These are phyloP conservation scores for Myxozyma melibiosi DNA, from an alignment of 805 yeast genomes.

Conservation along the genomic window DNA sequence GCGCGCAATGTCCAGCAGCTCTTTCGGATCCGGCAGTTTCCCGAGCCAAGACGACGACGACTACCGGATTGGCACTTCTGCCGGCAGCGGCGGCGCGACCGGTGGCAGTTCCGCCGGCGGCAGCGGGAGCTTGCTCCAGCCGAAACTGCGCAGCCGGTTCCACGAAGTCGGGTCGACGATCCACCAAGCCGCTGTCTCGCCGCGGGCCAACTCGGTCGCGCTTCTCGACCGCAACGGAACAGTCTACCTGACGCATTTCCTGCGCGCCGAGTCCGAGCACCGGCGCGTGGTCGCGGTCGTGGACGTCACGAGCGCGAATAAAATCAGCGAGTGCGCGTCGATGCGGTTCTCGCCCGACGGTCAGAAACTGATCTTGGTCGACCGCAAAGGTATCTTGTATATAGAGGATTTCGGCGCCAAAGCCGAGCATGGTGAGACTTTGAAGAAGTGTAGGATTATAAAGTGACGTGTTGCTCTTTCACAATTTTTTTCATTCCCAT, in stretches of 20 bases:
- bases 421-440: conserved; percentile 30
- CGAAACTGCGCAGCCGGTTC: conserved; percentile 60
- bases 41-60: conserved; percentile 20
- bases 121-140: conserved; percentile 51
- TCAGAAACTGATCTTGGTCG: conserved; percentile 71
- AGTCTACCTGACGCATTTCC: conserved; percentile 59
- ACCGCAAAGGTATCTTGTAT: conserved; percentile 76
- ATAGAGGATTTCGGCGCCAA: conserved; percentile 90
- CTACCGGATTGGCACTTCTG: conserved; percentile 2
- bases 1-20: conserved; percentile 18
- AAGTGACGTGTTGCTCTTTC: conserved; percentile 7
- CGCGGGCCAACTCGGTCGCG: conserved; percentile 84
- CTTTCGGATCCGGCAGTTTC: conserved; percentile 6
- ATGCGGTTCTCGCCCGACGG: conserved; percentile 78
- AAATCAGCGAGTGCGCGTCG: conserved; percentile 76
- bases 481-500: neutral
- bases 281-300: conserved; percentile 69
- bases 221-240: conserved; percentile 77
- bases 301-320: conserved; percentile 74
- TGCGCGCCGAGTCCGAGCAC: conserved; percentile 56
- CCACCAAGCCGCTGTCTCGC: conserved; percentile 74
- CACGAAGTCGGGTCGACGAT: conserved; percentile 82
- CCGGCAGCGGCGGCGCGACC: conserved; percentile 11
- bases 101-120: neutral
- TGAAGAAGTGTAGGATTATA: conserved; percentile 32